Percentiles rank a stretch among this genome's conserved stretches.
These are phyloP conservation scores for Conticribra guillardii DNA, from an alignment of 108 stramenopile genomes.

Conservation along the genomic window DNA sequence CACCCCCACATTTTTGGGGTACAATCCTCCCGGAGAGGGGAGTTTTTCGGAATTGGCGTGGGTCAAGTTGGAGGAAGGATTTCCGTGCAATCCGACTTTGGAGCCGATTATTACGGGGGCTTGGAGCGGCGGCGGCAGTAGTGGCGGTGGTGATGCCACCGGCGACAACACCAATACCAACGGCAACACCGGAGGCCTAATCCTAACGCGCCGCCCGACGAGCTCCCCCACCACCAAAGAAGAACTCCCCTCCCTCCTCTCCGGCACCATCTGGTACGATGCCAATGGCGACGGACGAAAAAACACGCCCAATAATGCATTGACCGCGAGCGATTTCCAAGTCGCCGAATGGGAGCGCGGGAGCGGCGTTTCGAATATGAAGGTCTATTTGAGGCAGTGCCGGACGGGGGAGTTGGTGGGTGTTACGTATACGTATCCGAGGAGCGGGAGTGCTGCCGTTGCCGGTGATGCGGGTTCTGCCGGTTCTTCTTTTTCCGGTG, in stretches of 20 bases:
- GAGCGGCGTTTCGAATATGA: constrained; percentile 21
- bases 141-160: too few relatives aligned
- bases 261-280: constrained; percentile 34
- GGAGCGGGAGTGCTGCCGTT: background rate
- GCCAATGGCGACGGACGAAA: constrained; percentile 31
- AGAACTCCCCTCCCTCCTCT: constrained; percentile 7
- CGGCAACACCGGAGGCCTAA: background rate
- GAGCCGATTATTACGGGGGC: too few relatives aligned
- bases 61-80: constrained; percentile 17
- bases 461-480: constrained; percentile 1
- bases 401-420: constrained; percentile 6
- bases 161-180: background rate
- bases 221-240: background rate
- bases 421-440: constrained; percentile 25
- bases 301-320: constrained; percentile 14
- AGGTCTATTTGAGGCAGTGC: constrained; percentile 7
- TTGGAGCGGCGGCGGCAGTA: too few relatives aligned
- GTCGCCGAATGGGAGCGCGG: constrained; percentile 15
- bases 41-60: constrained; percentile 14
- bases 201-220: constrained; percentile 3
- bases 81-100: constrained; percentile 29
- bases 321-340: constrained; percentile 16
- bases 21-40: constrained; percentile 33
- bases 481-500: too few relatives aligned
- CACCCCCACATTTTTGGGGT: constrained; percentile 35